These are phyloP conservation scores for Thelonectria discophora DNA, from an alignment of 2,329 filamentous ascomycete genomes.

Conservation along the genomic window DNA sequence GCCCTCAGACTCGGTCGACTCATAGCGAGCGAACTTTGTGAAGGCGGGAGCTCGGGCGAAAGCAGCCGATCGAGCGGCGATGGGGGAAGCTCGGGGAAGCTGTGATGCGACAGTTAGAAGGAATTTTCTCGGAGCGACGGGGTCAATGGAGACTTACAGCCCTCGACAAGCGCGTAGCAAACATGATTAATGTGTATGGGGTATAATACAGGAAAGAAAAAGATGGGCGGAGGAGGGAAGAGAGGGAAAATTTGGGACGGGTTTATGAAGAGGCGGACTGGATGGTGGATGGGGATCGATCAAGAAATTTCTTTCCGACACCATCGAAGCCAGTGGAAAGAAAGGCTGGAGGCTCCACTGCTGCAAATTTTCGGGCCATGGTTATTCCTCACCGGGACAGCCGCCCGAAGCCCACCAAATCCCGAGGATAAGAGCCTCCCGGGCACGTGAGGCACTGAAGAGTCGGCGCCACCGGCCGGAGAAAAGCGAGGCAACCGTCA, in stretches of 20 bases:
- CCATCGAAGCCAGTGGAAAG: constrained; percentile 56
- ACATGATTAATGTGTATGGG: constrained; percentile 60
- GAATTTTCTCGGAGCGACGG: constrained; percentile 6
- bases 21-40: constrained; percentile 80
- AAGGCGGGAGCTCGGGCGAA: constrained; percentile 75
- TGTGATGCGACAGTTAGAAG: constrained; percentile 48
- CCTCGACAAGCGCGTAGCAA: constrained; percentile 76
- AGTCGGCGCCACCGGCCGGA: constrained; percentile 13
- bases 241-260: constrained; percentile 42
- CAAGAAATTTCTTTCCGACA: constrained; percentile 49
- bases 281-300: constrained; percentile 44
- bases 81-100: constrained; percentile 80
- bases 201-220: constrained; percentile 49
- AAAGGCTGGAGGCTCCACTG: constrained; percentile 46
- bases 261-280: constrained; percentile 37
- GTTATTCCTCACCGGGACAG: constrained; percentile 35
- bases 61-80: constrained; percentile 72
- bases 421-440: constrained; percentile 15
- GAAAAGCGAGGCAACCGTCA: neutral
- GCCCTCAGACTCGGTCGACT: constrained; percentile 64
- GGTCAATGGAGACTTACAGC: constrained; percentile 68
- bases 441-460: constrained; percentile 17
- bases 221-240: constrained; percentile 45
- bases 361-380: constrained; percentile 45
- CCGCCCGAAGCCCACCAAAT: neutral